Evolutionary conservation across 257 asterid genomes (phyloP), one percentile per base, ranked within the genome.

Genomic region (Ophiorrhiza pumila): DNA sequence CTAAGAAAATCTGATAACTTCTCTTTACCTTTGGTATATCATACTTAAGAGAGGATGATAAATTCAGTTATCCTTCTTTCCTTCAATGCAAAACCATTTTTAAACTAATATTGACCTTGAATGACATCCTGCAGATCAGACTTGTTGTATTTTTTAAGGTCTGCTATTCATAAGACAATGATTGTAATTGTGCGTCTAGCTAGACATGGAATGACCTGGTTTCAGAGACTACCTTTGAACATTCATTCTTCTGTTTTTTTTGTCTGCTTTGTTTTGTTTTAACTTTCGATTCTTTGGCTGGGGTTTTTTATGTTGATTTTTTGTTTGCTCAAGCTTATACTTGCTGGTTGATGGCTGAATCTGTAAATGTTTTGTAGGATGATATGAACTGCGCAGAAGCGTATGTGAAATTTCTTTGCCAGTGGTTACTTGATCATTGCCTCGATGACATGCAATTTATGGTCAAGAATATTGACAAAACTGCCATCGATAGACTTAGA

Each of bases 341-440:
- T n/a, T 13, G n/a, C 46, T 37, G 15, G 37, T 42, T 37, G 46
- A 39, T 45, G 65, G n/a, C 74, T 75, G 75, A 49, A 17, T 7
- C 18, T 41, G 11, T 7, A 13, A 52, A 25, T 46, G 35, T 58
- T 80, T 52, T 89, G 80, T 78, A 95, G 98, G 96, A 95, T 79
- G 99, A 86, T 71, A 95, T 95, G 99, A 90, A 95, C 84, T 95
- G 99, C 72, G 99, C 99, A 37, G 99, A 95, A 85, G 98, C 96
- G 25, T 95, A 95, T 65, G 99, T 95, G 72, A 84, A 77, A 71
- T 95, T 85, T 74, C 91, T 92, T 34, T 92, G 98, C 75, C 94
- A 84, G 80, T 95, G 97, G 96, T 77, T 92, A 70, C 98, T 95
- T 58, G 99, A 92, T 81, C 67, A 95, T 67, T 95, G 97, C 89